Base-by-base conservation (phyloP, 306 rosid species). In the Myrica gale region DNA sequence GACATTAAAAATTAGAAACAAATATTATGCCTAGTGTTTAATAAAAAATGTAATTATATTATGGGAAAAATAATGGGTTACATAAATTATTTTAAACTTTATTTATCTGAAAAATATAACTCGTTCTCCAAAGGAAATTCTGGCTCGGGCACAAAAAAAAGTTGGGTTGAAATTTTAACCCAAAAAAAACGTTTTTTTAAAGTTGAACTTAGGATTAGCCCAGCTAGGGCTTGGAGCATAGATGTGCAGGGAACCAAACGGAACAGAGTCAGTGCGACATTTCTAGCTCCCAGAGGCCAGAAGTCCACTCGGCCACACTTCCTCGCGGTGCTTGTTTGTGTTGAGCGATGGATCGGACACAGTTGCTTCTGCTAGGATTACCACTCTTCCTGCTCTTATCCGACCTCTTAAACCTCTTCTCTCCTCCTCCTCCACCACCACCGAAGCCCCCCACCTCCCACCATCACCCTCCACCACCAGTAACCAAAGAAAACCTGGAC, bases 301-400 rank as follows among this genome's bases (percentile, higher is more conserved):
- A 41, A 3, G 21, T 5, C 65, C 32, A 9, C 8, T 17, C 68
- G 4, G 19, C 17, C 10, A 1, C 69, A 13, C 0, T n/a, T 7
- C 46, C 69, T 70, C 20, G 11, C 11, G 15, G 16, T 52, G n/a
- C 19, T 52, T 52, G 20, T 52, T 16, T 52, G 56, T 47, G 10
- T 17, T n/a, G 11, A 44, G 46, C 74, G 23, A 89, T 91, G 98
- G 90, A 93, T 84, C 89, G 92, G 17, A 77, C 88, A 8, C 89
- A 82, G 82, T 68, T 86, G 72, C 62, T 91, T 50, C 75, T 93
- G 32, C 3, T 89, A 5, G 97, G 91, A 66, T 44, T 93, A 11
- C 91, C 94, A 0, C 85, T 93, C 69, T 78, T 90, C 75, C 90
- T 91, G 68, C 76, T 91, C 78, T 87, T 81, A 76, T 71, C 89